A percentile compares a stretch with the other conserved stretches of the same genome.
These are phyloP conservation scores for Pinguiococcus pyrenoidosus DNA, from an alignment of 108 stramenopile species.

Conservation along the genomic window DNA sequence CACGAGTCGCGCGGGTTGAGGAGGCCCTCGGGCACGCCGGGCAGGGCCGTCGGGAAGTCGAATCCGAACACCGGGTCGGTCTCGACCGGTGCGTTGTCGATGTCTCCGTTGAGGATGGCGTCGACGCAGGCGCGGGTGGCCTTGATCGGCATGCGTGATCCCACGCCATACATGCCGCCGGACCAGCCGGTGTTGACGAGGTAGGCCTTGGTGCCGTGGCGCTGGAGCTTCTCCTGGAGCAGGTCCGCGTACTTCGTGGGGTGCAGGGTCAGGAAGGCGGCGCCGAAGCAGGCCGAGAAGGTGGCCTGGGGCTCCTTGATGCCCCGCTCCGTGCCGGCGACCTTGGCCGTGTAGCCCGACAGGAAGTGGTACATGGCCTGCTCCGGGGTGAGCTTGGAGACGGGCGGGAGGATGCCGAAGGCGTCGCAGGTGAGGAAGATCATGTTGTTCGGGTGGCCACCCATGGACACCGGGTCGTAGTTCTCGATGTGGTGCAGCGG, in stretches of 20 bases:
- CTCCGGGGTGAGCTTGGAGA: constrained; percentile 69
- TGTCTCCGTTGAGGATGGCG: constrained; percentile 83
- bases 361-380: constrained; percentile 98
- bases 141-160: constrained; percentile 89
- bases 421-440: constrained; percentile 95
- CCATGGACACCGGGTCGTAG: constrained; percentile 70
- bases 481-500: constrained; percentile 82
- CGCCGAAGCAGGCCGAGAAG: constrained; percentile 90
- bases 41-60: constrained; percentile 65
- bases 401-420: constrained; percentile 91
- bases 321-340: constrained; percentile 94
- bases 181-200: constrained; percentile 95
- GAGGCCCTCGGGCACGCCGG: constrained; percentile 56
- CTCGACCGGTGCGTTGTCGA: constrained; percentile 55
- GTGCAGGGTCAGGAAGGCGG: constrained; percentile 90
- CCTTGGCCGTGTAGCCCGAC: constrained; percentile 93
- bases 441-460: constrained; percentile 82
- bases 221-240: constrained; percentile 71
- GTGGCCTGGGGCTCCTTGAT: constrained; percentile 80
- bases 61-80: constrained; percentile 77
- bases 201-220: constrained; percentile 71
- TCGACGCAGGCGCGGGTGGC: constrained; percentile 83
- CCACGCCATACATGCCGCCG: constrained; percentile 83
- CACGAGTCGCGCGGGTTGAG: constrained; percentile 77
- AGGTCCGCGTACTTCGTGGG: constrained; percentile 87